phyloP scores from a whole-genome alignment of 73 alveolate genomes.

The Paramecium pentaurelia region DNA sequence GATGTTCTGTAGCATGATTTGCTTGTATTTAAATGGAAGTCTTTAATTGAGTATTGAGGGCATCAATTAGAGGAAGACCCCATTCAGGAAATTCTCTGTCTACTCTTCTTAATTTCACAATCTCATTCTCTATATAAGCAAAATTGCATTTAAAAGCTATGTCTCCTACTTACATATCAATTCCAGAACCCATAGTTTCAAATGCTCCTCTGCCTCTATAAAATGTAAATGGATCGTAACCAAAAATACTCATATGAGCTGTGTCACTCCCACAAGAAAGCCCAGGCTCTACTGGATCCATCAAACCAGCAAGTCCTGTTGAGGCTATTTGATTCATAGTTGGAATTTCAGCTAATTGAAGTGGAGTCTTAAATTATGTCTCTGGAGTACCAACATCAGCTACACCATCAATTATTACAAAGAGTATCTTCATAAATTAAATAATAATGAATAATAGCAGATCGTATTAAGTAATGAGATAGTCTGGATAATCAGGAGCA shows the following conservation, averaged over 20 bases:
- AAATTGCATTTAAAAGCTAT: slow-evolving; percentile 88
- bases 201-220: slow-evolving; percentile 87
- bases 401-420: slow-evolving; percentile 78
- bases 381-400: slow-evolving; percentile 66
- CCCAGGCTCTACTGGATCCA: slow-evolving; percentile 88
- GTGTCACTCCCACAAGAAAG: slow-evolving; percentile 87
- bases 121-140: slow-evolving; percentile 71
- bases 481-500: background rate
- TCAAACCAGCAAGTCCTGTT: slow-evolving; percentile 78
- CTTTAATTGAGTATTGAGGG: background rate
- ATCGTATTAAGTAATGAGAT: background rate
- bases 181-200: slow-evolving; percentile 88
- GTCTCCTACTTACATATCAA: slow-evolving; percentile 70
- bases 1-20: slow-evolving; percentile 85
- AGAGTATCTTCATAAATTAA: slow-evolving; percentile 40
- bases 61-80: slow-evolving; percentile 67
- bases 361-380: slow-evolving; percentile 64
- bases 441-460: background rate
- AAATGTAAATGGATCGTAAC: slow-evolving; percentile 71
- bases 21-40: slow-evolving; percentile 53
- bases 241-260: slow-evolving; percentile 85
- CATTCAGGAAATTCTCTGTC: slow-evolving; percentile 78
- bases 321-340: slow-evolving; percentile 66
- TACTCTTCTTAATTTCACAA: slow-evolving; percentile 79
- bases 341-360: slow-evolving; percentile 67